Evolutionary conservation across 352 stramenopile species (phyloP), one percentile per base, ranked within the genome.

Genomic region (Globisporangium echinulatum): DNA sequence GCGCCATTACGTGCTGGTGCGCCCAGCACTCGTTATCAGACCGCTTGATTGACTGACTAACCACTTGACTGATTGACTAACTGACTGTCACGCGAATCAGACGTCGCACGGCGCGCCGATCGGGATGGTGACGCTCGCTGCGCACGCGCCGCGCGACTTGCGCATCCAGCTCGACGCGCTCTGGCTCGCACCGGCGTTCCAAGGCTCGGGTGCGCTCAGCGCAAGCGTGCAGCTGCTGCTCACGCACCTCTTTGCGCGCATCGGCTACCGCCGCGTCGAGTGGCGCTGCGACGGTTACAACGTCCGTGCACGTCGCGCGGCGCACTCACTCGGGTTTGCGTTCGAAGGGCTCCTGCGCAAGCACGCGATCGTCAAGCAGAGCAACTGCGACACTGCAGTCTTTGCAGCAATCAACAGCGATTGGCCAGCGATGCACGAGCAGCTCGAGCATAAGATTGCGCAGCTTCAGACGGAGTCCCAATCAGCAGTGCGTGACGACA

Each of bases 271-370:
- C 33, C 83, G 88, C 50, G 79, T 97, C 7, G 88, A 96, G 74
- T 95, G 82, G 85, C 71, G 77, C 3, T 92, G 85, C 54, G 88
- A 96, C 42, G 87, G 85, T 17, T 78, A 94, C 64, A 95, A 97
- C 62, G 79, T 94, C 8, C 83, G 84, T n/a, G 87, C 79, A 40
- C 67, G 86, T 55, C 84, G 85, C 39, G 79, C 81, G 17, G 87
- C 73, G 1, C 84, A 96, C 56, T 89, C 79, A 38, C 61, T 94
- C 38, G 87, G 88, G 7, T 94, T 97, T 56, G 77, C 73, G 9
- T 90, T 96, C 58, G 88, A 97, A 70, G 88, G 88, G 7, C 87
- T 97, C 8, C 64, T 96, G 58, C 77, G 85, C 9, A 97, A 96
- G 63, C 85, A 96, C 65, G 75, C 77, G 57, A 77, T 97, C 59